Percentiles rank a stretch among this genome's conserved stretches.
These are phyloP conservation scores for Domatiomyces globalis DNA, from an alignment of 2,329 filamentous ascomycete genomes.

Conservation along the genomic window DNA sequence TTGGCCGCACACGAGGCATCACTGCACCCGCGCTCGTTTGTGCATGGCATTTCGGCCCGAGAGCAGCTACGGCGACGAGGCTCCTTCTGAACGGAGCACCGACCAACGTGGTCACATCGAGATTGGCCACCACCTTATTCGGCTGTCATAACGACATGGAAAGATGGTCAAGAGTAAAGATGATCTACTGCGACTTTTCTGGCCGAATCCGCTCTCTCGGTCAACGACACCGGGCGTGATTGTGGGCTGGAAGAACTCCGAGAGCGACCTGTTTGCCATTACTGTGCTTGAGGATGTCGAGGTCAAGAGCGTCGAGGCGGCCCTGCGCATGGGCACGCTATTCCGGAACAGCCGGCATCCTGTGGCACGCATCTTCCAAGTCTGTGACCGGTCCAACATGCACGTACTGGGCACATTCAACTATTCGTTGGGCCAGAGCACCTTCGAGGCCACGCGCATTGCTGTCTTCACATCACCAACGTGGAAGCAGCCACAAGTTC, in stretches of 20 bases:
- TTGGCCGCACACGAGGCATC: slow-evolving; percentile 63
- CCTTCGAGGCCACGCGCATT: slow-evolving; percentile 57
- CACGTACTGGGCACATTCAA: slow-evolving; percentile 80
- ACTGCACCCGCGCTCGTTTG: slow-evolving; percentile 68
- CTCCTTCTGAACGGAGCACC: slow-evolving; percentile 55
- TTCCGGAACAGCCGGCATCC: slow-evolving; percentile 71
- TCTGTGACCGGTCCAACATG: slow-evolving; percentile 71
- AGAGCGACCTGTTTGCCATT: slow-evolving; percentile 77
- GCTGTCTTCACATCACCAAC: slow-evolving; percentile 41
- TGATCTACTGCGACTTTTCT: slow-evolving; percentile 96
- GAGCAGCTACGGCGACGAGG: slow-evolving; percentile 89
- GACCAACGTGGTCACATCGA: neutral
- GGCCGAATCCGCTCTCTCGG: slow-evolving; percentile 72
- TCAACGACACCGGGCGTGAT: slow-evolving; percentile 67
- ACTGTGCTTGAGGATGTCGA: slow-evolving; percentile 83
- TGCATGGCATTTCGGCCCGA: slow-evolving; percentile 75
- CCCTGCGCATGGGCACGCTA: slow-evolving; percentile 67
- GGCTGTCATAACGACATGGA: slow-evolving; percentile 32
- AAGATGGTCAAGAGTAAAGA: slow-evolving; percentile 50
- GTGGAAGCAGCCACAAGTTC: slow-evolving; percentile 53
- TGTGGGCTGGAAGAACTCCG: slow-evolving; percentile 91
- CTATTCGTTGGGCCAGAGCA: slow-evolving; percentile 27
- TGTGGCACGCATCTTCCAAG: slow-evolving; percentile 62
- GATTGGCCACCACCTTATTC: neutral
- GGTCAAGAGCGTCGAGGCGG: slow-evolving; percentile 75